These are phyloP conservation scores for Butyriboletus loyo DNA, from an alignment of 768 basidiomycete genomes.

Conservation along the genomic window DNA sequence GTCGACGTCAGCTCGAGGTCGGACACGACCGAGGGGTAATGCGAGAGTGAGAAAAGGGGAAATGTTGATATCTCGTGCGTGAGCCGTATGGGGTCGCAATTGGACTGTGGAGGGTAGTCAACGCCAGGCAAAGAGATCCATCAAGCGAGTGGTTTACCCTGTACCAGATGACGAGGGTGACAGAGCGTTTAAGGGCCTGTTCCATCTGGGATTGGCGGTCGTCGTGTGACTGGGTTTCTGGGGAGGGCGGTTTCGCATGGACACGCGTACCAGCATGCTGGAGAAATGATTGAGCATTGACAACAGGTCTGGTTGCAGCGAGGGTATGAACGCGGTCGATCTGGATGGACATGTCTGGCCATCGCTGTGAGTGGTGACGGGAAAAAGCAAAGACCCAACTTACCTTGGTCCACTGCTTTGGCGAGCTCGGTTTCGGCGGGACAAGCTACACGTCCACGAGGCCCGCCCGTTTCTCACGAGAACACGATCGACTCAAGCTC, in stretches of 20 bases:
- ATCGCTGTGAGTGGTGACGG: constrained; percentile 1
- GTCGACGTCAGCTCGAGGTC: constrained; percentile 51
- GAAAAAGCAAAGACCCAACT: background rate
- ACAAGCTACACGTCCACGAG: constrained; percentile 20
- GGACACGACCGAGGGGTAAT: constrained; percentile 47
- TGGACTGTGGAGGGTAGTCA: constrained; percentile 35
- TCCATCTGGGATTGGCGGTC: constrained; percentile 33
- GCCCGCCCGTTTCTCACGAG: constrained; percentile 15
- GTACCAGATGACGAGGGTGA: constrained; percentile 71
- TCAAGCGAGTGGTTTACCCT: constrained; percentile 39
- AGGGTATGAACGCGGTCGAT: constrained; percentile 28
- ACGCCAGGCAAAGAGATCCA: background rate
- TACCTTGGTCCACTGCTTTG: constrained; percentile 14
- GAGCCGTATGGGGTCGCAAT: constrained; percentile 54
- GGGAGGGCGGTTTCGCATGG: constrained; percentile 11
- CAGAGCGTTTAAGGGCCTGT: constrained; percentile 46
- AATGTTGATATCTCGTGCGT: constrained; percentile 59
- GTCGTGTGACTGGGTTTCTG: constrained; percentile 11
- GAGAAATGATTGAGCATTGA: constrained; percentile 8
- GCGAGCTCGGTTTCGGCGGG: constrained; percentile 10
- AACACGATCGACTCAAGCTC: background rate
- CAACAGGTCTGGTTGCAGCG: constrained; percentile 12
- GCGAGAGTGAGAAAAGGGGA: constrained; percentile 59
- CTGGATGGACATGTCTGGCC: constrained; percentile 22
- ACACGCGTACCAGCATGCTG: constrained; percentile 5